phyloP scores from a whole-genome alignment of 108 stramenopile species.

The Cyclostephanos tholiformis region DNA sequence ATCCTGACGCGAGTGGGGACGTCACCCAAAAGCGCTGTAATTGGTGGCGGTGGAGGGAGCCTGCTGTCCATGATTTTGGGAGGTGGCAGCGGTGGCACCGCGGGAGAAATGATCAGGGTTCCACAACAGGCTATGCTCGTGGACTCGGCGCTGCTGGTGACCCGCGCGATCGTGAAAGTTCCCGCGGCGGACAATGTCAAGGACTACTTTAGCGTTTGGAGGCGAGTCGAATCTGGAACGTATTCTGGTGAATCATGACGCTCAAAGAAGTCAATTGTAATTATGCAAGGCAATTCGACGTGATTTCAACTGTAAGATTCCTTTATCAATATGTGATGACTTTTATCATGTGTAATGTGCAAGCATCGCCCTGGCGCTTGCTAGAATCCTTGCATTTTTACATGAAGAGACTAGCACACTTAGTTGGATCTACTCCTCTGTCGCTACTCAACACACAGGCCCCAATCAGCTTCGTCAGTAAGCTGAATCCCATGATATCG shows the following conservation, averaged over 20 bases:
- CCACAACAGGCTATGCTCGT: slow-evolving; percentile 81
- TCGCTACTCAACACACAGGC: no score
- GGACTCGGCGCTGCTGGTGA: slow-evolving; percentile 74
- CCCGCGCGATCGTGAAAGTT: slow-evolving; percentile 45
- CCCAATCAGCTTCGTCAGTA: no score
- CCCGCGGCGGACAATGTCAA: slow-evolving; percentile 63
- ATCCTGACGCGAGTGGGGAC: slow-evolving; percentile 55
- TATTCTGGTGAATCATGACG: slow-evolving; percentile 17
- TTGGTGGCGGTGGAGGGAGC: slow-evolving; percentile 28
- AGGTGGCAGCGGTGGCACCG: slow-evolving; percentile 39
- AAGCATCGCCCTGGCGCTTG: no score
- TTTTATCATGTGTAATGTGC: no score
- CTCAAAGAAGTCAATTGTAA: no score
- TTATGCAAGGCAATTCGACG: no score
- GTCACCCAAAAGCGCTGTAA: slow-evolving; percentile 23
- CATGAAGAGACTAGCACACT: no score
- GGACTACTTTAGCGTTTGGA: slow-evolving; percentile 83
- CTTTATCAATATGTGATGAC: no score
- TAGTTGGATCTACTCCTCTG: no score
- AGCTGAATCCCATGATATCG: no score
- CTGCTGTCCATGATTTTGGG: slow-evolving; percentile 52
- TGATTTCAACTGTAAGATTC: no score
- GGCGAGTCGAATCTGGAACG: slow-evolving; percentile 60
- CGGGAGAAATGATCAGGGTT: slow-evolving; percentile 48
- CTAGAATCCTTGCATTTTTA: no score